These are phyloP conservation scores for Eutrema japonicum DNA, from an alignment of 345 rosid species.

Conservation along the genomic window DNA sequence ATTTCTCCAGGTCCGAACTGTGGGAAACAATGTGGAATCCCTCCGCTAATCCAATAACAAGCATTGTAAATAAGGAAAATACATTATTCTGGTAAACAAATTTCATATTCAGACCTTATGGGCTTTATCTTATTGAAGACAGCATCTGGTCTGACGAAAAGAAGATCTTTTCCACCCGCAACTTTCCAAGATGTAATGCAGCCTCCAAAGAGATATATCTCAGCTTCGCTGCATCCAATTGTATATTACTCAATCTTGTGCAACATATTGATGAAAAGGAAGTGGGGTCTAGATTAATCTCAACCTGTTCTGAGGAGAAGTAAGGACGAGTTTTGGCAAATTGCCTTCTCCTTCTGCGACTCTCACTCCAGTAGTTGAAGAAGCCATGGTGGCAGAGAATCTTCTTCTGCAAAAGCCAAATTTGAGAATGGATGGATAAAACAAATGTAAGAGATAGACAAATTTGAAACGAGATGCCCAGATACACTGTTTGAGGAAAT, in stretches of 20 bases:
- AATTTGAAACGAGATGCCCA: not conserved
- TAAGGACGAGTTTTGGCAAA: slow-evolving; percentile 81
- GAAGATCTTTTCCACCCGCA: slow-evolving; percentile 74
- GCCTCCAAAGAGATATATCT: slow-evolving; percentile 86
- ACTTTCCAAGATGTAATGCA: slow-evolving; percentile 92
- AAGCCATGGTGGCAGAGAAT: slow-evolving; percentile 60
- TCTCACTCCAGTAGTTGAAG: slow-evolving; percentile 60
- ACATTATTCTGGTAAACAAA: not conserved
- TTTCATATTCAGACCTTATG: slow-evolving; percentile 54
- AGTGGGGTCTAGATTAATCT: not conserved
- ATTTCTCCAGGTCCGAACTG: slow-evolving; percentile 93
- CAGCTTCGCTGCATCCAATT: slow-evolving; percentile 70
- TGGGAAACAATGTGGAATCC: slow-evolving; percentile 96
- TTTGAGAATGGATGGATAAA: not conserved
- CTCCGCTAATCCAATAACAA: slow-evolving; percentile 67
- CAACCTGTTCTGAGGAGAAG: slow-evolving; percentile 74
- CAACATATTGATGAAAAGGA: not conserved
- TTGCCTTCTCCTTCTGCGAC: slow-evolving; percentile 83
- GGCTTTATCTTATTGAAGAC: slow-evolving; percentile 91
- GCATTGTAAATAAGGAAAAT: not conserved
- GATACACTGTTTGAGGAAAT: not conserved
- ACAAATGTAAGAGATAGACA: not conserved
- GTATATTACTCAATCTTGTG: not conserved
- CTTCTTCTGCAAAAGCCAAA: slow-evolving; percentile 46
- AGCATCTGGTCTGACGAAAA: slow-evolving; percentile 95